phyloP scores from a whole-genome alignment of 306 rosid species.

The Coriaria nepalensis region DNA sequence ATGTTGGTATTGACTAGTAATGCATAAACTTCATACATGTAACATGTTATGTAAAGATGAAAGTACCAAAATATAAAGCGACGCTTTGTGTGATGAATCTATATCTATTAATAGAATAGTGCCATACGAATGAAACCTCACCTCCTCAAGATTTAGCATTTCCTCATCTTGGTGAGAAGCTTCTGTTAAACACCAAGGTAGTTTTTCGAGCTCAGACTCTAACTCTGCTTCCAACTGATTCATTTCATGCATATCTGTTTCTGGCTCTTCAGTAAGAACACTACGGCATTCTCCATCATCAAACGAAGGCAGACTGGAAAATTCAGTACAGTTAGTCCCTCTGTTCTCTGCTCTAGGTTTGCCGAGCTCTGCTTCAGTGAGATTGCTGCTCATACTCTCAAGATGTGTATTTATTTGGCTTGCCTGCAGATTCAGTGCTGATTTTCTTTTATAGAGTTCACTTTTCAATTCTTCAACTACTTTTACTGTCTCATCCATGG shows the following conservation, averaged over 20 bases:
- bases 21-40: too few relatives aligned
- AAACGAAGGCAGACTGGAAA: conserved; percentile 14
- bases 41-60: not conserved
- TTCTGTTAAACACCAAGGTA: conserved; percentile 42
- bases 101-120: not conserved
- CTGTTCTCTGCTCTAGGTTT: conserved; percentile 10
- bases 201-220: conserved; percentile 54
- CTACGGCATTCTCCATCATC: conserved; percentile 52
- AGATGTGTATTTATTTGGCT: conserved; percentile 12
- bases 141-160: conserved; percentile 25
- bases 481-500: conserved; percentile 41
- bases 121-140: conserved; percentile 17
- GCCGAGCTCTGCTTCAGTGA: conserved; percentile 14
- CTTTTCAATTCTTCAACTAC: conserved; percentile 42
- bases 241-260: conserved; percentile 28
- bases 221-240: conserved; percentile 70
- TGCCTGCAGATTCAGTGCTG: conserved; percentile 13
- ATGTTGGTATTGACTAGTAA: too few relatives aligned
- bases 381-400: conserved; percentile 13
- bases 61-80: not conserved
- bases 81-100: not conserved
- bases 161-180: conserved; percentile 20
- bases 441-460: conserved; percentile 42
- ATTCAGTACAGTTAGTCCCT: conserved; percentile 10
- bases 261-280: conserved; percentile 58